A percentile compares a stretch with the other conserved stretches of the same genome.
Conservation (phyloP, 2,329 filamentous ascomycete genomes). For the Neonectria ditissima region DNA sequence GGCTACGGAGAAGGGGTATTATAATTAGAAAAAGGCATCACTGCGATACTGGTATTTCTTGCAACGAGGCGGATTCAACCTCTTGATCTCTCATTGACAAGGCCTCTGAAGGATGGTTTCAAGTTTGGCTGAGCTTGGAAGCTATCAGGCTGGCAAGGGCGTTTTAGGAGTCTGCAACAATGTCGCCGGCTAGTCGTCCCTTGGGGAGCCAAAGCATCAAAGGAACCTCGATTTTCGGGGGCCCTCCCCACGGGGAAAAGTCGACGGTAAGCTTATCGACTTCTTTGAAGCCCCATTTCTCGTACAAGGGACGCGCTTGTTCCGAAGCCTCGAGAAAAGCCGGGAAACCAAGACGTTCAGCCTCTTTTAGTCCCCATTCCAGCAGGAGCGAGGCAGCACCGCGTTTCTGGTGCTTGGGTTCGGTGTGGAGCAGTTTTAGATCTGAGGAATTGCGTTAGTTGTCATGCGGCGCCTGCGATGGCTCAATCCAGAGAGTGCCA, state of each 20-base stretch:
- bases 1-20: neutral
- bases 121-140: neutral
- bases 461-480: no score
- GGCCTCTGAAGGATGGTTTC: no score
- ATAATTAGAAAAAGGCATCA: constrained; percentile 5
- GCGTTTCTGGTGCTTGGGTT: constrained; percentile 51
- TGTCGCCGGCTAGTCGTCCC: neutral
- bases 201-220: constrained; percentile 43
- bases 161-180: neutral
- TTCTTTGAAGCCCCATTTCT: constrained; percentile 51
- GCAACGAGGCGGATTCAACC: neutral
- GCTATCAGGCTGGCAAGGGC: neutral
- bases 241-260: constrained; percentile 47
- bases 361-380: constrained; percentile 50
- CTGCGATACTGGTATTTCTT: neutral
- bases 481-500: neutral
- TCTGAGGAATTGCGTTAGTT: constrained; percentile 39
- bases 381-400: constrained; percentile 52
- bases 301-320: constrained; percentile 49
- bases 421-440: constrained; percentile 53
- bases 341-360: constrained; percentile 51
- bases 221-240: constrained; percentile 29
- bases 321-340: constrained; percentile 52
- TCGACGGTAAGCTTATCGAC: constrained; percentile 44
- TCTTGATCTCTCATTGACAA: neutral